These are phyloP conservation scores for Penicillium sp. DNA, from an alignment of 2,329 filamentous ascomycete genomes.

Conservation along the genomic window DNA sequence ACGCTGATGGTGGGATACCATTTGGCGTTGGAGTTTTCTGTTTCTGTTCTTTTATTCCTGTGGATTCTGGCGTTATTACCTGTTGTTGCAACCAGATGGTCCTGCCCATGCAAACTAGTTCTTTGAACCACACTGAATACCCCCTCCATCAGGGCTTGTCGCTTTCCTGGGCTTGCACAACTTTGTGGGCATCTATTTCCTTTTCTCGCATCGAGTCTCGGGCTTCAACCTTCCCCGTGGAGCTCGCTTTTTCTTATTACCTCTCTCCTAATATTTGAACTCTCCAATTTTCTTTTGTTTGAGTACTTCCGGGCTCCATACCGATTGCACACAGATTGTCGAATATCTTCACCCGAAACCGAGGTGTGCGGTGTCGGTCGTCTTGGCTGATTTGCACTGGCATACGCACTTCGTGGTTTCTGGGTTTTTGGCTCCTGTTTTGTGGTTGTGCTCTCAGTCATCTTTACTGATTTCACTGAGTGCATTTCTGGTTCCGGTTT, in stretches of 20 bases:
- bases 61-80: conserved; percentile 1
- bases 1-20: conserved; percentile 1
- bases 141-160: background rate
- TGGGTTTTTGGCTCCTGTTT: conserved; percentile 5
- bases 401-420: background rate
- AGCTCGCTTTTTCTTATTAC: conserved; percentile 9
- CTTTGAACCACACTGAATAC: background rate
- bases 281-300: conserved; percentile 3
- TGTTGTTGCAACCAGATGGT: background rate
- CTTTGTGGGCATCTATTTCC: conserved; percentile 7
- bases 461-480: conserved; percentile 35
- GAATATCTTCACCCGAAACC: background rate
- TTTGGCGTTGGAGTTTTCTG: background rate
- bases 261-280: conserved; percentile 16
- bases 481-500: conserved; percentile 5
- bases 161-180: background rate
- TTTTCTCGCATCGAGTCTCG: conserved; percentile 10
- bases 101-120: background rate
- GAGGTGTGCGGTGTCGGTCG: conserved; percentile 26
- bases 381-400: conserved; percentile 40
- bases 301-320: background rate
- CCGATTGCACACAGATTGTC: background rate
- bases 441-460: conserved; percentile 25
- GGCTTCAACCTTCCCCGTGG: conserved; percentile 13
- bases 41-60: background rate